phyloP scores from a whole-genome alignment of 305 asterid species.

The Galium porrigens region DNA sequence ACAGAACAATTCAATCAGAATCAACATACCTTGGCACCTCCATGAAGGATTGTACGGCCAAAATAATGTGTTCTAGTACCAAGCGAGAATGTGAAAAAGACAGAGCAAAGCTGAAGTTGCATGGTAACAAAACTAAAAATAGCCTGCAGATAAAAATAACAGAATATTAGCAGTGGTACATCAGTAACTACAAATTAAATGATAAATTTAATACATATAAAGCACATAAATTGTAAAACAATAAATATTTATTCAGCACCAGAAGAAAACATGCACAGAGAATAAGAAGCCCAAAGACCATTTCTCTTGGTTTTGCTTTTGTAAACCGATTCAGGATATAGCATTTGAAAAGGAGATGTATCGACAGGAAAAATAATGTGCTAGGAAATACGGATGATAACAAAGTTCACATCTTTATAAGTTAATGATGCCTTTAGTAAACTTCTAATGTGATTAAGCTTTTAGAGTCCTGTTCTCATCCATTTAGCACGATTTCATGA shows the following conservation, averaged over 20 bases:
- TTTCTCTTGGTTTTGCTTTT: neutral
- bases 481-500: neutral
- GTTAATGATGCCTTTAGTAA: neutral
- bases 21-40: slow-evolving; percentile 83
- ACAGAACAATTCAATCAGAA: slow-evolving; percentile 6
- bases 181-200: neutral
- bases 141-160: slow-evolving; percentile 45
- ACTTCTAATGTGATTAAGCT: neutral
- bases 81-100: slow-evolving; percentile 87
- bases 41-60: slow-evolving; percentile 96
- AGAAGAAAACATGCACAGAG: neutral
- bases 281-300: neutral
- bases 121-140: slow-evolving; percentile 84
- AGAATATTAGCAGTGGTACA: neutral
- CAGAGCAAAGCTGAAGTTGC: slow-evolving; percentile 97
- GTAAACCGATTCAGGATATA: neutral
- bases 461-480: neutral
- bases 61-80: slow-evolving; percentile 96
- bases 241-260: slow-evolving; percentile 1
- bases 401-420: neutral
- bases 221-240: neutral
- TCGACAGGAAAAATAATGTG: neutral
- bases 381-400: neutral
- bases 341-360: neutral
- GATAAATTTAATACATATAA: neutral